phyloP scores from a whole-genome alignment of 2,329 filamentous ascomycete species.

The Aspergillus cejpii region DNA sequence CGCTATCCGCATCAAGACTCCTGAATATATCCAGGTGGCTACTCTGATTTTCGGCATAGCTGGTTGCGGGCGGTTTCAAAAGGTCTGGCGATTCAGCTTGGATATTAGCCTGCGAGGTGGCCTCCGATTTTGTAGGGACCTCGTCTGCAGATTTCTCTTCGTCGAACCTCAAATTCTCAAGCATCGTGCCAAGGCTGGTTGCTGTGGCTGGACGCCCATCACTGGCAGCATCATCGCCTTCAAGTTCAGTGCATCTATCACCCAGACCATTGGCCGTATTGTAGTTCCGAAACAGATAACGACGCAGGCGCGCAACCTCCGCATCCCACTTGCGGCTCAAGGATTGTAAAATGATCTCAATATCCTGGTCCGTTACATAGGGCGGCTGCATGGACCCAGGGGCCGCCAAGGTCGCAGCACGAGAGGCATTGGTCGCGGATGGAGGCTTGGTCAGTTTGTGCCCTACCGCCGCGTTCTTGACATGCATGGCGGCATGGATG shows the following conservation, averaged over 20 bases:
- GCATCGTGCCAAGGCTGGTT: constrained; percentile 34
- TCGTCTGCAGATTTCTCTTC: constrained; percentile 28
- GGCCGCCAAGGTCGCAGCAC: constrained; percentile 7
- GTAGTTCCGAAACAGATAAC: constrained; percentile 44
- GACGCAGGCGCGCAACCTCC: constrained; percentile 38
- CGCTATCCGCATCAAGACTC: constrained; percentile 13
- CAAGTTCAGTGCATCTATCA: constrained; percentile 10
- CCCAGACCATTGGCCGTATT: constrained; percentile 35
- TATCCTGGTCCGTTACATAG: constrained; percentile 32
- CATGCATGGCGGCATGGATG: constrained; percentile 36
- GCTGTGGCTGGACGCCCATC: constrained; percentile 36
- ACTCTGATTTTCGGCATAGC: constrained; percentile 2
- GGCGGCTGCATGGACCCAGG: constrained; percentile 19
- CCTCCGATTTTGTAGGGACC: constrained; percentile 17
- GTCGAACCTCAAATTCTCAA: constrained; percentile 35
- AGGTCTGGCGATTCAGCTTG: neutral
- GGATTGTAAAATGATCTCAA: constrained; percentile 37
- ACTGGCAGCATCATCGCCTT: constrained; percentile 29
- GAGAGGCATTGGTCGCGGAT: constrained; percentile 15
- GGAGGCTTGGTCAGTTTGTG: constrained; percentile 31
- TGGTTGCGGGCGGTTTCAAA: neutral
- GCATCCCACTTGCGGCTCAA: constrained; percentile 43
- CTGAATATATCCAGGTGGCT: constrained; percentile 19
- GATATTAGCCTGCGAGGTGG: constrained; percentile 7
- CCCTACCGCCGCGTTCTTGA: constrained; percentile 24